Percentiles rank a stretch among this genome's conserved stretches.
phyloP scores from a whole-genome alignment of 164 flowering plant species.

The Piper betle region DNA sequence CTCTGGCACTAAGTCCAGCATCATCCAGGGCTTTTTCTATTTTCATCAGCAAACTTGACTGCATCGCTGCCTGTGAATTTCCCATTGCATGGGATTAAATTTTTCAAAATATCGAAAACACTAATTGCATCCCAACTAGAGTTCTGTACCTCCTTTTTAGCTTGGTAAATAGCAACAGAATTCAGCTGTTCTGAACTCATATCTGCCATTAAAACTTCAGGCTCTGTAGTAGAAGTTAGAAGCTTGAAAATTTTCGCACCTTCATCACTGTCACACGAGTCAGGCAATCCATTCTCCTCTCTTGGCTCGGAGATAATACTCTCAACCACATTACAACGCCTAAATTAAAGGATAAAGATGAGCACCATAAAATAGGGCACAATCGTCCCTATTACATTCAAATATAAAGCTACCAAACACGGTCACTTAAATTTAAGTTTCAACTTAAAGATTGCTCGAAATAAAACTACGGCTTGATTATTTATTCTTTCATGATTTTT shows the following conservation, averaged over 20 bases:
- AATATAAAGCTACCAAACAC: too few species aligned
- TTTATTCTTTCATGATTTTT: background rate
- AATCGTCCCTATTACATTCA: background rate
- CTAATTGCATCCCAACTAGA: background rate
- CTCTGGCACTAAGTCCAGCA: conserved; percentile 58
- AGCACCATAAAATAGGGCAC: background rate
- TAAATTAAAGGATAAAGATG: conserved; percentile 16
- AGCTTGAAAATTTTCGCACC: conserved; percentile 64
- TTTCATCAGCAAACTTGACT: conserved; percentile 41
- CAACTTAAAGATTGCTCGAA: too few species aligned
- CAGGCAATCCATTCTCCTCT: conserved; percentile 27
- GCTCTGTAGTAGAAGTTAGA: conserved; percentile 83
- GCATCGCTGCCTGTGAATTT: conserved; percentile 44
- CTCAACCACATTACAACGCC: conserved; percentile 64
- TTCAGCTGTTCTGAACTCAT: conserved; percentile 71
- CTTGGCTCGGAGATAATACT: conserved; percentile 48
- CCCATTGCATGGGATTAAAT: conserved; percentile 6
- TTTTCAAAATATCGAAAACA: background rate
- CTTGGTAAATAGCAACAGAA: conserved; percentile 51
- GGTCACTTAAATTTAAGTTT: too few species aligned
- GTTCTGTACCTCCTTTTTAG: conserved; percentile 59
- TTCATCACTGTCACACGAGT: conserved; percentile 51
- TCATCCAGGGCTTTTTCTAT: conserved; percentile 57
- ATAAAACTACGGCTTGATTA: too few species aligned
- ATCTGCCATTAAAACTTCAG: conserved; percentile 84